Evolutionary conservation across 1,139 yeast species (phyloP).

Genomic region (Suhomyces guaymorum): DNA sequence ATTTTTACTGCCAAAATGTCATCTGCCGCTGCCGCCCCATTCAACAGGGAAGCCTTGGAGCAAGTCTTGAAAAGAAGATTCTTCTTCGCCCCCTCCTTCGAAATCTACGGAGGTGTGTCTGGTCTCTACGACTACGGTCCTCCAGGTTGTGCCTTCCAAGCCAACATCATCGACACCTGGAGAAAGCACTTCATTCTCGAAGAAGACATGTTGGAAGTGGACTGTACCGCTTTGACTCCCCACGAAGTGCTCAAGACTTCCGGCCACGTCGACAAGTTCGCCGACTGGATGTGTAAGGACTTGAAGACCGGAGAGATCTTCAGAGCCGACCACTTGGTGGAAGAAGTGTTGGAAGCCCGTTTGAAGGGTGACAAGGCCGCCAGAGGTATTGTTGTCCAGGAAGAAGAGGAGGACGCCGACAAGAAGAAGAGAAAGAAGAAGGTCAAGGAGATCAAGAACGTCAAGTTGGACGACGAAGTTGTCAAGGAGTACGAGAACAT

Average conservation of each 20-base stretch:
- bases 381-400: slow-evolving; percentile 65
- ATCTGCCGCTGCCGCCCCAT: slow-evolving; percentile 43
- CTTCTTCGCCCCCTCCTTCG: slow-evolving; percentile 96
- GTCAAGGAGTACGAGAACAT: slow-evolving; percentile 80
- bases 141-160: slow-evolving; percentile 98
- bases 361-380: slow-evolving; percentile 96
- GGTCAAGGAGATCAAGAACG: slow-evolving; percentile 90
- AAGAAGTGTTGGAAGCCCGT: slow-evolving; percentile 94
- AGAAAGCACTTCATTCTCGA: slow-evolving; percentile 96
- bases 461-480: slow-evolving; percentile 78
- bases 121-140: slow-evolving; percentile 99
- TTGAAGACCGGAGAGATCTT: slow-evolving; percentile 95
- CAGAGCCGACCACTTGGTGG: slow-evolving; percentile 97
- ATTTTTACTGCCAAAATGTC: slow-evolving; percentile 27
- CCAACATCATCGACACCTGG: slow-evolving; percentile 93
- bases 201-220: slow-evolving; percentile 99
- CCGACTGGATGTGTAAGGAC: slow-evolving; percentile 99
- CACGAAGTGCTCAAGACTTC: slow-evolving; percentile 96
- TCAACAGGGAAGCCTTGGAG: slow-evolving; percentile 85
- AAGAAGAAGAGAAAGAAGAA: slow-evolving; percentile 91
- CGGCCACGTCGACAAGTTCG: slow-evolving; percentile 98
- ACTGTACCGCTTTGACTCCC: slow-evolving; percentile 96
- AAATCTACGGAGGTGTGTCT: slow-evolving; percentile 96
- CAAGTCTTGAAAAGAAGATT: slow-evolving; percentile 91
- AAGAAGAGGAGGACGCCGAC: slow-evolving; percentile 62